Conservation (phyloP, 257 asterid genomes). For the Gentiana straminea region DNA sequence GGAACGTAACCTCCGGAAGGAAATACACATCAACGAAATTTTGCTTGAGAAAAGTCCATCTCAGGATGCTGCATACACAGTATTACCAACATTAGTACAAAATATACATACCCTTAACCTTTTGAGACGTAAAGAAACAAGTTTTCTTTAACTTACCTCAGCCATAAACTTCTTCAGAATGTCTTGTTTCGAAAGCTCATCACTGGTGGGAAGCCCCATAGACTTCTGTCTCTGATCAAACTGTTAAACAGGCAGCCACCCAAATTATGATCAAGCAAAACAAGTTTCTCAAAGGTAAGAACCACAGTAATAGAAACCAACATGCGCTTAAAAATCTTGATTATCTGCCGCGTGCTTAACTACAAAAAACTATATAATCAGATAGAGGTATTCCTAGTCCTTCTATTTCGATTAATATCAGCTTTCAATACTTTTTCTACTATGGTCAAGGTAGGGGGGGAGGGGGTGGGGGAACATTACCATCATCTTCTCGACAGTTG, state of each 20-base stretch:
- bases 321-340: no score
- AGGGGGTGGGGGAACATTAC: background rate
- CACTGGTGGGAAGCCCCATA: slow-evolving; percentile 21
- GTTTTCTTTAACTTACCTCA: slow-evolving; percentile 28
- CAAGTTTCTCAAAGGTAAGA: background rate
- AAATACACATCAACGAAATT: slow-evolving; percentile 11
- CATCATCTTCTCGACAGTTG: slow-evolving; percentile 18
- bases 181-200: slow-evolving; percentile 63
- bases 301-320: background rate
- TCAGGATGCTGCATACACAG: slow-evolving; percentile 14
- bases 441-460: no score
- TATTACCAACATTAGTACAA: slow-evolving; percentile 3
- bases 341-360: no score
- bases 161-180: slow-evolving; percentile 15
- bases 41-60: slow-evolving; percentile 17
- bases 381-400: no score
- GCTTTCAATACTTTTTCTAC: no score
- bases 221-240: slow-evolving; percentile 23
- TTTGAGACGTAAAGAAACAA: background rate
- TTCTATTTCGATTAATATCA: no score
- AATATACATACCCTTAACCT: background rate
- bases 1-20: no score
- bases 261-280: background rate
- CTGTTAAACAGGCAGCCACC: slow-evolving; percentile 2
- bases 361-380: no score